Percentiles rank a stretch among this genome's conserved stretches.
Evolutionary conservation across 768 basidiomycete species (phyloP).

Genomic region (Pleurotus sapidus): DNA sequence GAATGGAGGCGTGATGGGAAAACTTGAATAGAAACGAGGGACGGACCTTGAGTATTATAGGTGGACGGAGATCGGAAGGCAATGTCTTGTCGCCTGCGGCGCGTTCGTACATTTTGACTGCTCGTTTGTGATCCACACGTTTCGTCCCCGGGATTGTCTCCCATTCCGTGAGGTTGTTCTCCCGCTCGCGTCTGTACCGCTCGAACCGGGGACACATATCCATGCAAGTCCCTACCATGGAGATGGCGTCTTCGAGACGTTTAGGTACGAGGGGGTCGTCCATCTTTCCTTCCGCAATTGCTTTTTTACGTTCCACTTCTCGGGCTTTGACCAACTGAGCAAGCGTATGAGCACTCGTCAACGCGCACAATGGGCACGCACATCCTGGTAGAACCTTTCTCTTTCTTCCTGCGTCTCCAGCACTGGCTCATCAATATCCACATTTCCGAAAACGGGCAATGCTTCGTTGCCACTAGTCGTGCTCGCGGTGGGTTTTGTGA

Average conservation of each 20-base stretch:
- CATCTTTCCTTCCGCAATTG: constrained; percentile 84
- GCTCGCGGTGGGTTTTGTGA: constrained; percentile 22
- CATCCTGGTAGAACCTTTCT: constrained; percentile 72
- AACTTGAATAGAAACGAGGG: background rate
- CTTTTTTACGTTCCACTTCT: constrained; percentile 65
- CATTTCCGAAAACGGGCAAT: constrained; percentile 16
- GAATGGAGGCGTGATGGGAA: too few relatives aligned
- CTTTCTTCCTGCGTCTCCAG: constrained; percentile 61
- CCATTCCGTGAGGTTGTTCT: constrained; percentile 77
- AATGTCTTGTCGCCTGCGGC: constrained; percentile 90
- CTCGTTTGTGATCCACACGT: constrained; percentile 79
- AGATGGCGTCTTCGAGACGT: constrained; percentile 85
- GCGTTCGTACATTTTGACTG: constrained; percentile 94
- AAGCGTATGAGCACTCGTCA: constrained; percentile 17
- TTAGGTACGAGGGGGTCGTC: constrained; percentile 80
- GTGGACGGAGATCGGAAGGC: constrained; percentile 91
- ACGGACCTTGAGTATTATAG: constrained; percentile 71
- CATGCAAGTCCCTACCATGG: constrained; percentile 88
- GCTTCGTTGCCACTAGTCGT: constrained; percentile 22
- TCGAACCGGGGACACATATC: constrained; percentile 97
- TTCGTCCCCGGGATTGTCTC: constrained; percentile 76
- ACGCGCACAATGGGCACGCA: constrained; percentile 31
- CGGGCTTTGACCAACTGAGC: constrained; percentile 68
- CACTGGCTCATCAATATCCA: constrained; percentile 44
- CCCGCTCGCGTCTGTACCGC: constrained; percentile 84